Conservation (phyloP, 805 yeast species). For the Saturnispora silvae region DNA sequence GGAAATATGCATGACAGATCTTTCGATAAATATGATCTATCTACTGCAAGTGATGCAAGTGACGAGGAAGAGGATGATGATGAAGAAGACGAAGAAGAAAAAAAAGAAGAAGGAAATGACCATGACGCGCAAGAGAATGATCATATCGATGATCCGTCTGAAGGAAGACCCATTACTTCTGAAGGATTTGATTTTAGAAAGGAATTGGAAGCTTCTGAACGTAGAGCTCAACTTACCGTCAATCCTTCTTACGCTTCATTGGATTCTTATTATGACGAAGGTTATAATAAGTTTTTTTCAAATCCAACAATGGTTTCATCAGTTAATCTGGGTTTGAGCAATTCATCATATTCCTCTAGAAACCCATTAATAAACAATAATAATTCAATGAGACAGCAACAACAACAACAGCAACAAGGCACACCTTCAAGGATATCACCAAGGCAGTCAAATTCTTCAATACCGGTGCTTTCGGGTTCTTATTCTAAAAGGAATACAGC, state of each 20-base stretch:
- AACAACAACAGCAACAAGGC: neutral
- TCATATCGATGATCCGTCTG: too few relatives aligned
- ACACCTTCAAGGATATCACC: neutral
- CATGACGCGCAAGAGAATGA: neutral
- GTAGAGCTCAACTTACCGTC: constrained; percentile 16
- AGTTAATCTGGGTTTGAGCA: neutral
- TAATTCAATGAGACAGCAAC: neutral
- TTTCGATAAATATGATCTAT: neutral
- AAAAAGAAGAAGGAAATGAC: neutral
- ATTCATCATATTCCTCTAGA: neutral
- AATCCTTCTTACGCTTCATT: constrained; percentile 72
- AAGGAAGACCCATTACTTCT: too few relatives aligned
- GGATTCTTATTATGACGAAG: constrained; percentile 47
- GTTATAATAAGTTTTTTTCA: constrained; percentile 11
- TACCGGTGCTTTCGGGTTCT: neutral
- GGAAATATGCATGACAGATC: too few relatives aligned
- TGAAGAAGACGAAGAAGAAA: neutral
- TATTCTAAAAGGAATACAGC: neutral
- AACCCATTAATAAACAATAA: neutral
- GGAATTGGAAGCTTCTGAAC: constrained; percentile 12
- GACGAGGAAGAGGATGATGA: neutral
- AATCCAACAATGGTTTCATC: neutral
- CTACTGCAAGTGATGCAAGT: neutral
- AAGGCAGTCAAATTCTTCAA: neutral
- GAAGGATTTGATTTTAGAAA: constrained; percentile 17